Base-by-base conservation (phyloP, 345 rosid genomes). In the Anastatica hierochuntica region DNA sequence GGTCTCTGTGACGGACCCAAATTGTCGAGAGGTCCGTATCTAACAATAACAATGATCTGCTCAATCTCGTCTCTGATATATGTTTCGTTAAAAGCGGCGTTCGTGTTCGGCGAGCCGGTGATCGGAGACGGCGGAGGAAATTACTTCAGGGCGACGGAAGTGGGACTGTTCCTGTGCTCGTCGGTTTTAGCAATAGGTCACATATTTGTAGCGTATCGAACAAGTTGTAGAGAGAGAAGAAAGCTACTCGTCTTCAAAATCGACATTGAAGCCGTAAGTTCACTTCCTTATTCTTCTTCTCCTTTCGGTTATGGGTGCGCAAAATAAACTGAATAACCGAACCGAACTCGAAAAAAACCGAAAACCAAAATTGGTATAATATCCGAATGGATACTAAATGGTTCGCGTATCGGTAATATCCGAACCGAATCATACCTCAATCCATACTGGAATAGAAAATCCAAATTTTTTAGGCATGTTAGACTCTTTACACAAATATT, bases 261-360 rank as follows among this genome's bases (percentile, higher is more conserved):
- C 60, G 98, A 87, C 74, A 87, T 84, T 14, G 98, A 92, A 88
- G 85, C 96, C 16, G 98, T 87, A 77, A 83, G 98, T 76, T 34
- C 58, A 45, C 19, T 58, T 19, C 38, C 14, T 5, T 49, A 16
- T 30, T 5, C 52, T 20, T 30, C 50, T 37, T 43, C 43, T 11
- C 33, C n/a, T n/a, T n/a, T n/a, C n/a, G n/a, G n/a, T n/a, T n/a
- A n/a, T n/a, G n/a, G n/a, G n/a, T n/a, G n/a, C n/a, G n/a, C n/a
- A n/a, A n/a, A n/a, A n/a, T n/a, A n/a, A n/a, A n/a, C n/a, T n/a
- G n/a, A n/a, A n/a, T n/a, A n/a, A n/a, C n/a, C n/a, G n/a, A n/a
- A n/a, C n/a, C n/a, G n/a, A n/a, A n/a, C n/a, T n/a, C n/a, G n/a
- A n/a, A n/a, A n/a, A n/a, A n/a, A n/a, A n/a, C n/a, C n/a, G n/a